These are phyloP conservation scores for Vaccinium macrocarpon DNA, from an alignment of 148 eudicot species.

Conservation along the genomic window DNA sequence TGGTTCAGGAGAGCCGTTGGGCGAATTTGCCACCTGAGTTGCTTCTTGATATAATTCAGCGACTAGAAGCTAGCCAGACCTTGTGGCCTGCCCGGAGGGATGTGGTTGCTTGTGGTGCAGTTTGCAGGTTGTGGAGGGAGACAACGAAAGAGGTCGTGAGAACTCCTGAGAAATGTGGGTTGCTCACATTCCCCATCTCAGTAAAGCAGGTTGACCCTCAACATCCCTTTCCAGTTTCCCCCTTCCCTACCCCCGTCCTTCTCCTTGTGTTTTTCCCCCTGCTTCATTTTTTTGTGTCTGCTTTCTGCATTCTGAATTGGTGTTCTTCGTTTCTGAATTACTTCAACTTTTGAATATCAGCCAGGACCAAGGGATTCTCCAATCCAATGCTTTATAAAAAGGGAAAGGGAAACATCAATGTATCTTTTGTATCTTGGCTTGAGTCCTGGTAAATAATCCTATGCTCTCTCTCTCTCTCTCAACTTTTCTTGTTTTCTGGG, in stretches of 20 bases:
- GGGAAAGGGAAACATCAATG: constrained; percentile 49
- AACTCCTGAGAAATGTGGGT: constrained; percentile 59
- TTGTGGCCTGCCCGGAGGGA: constrained; percentile 49
- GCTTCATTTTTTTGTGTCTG: not conserved
- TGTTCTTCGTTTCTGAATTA: not conserved
- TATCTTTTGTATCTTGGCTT: constrained; percentile 52
- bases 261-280: not conserved
- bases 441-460: constrained; percentile 45
- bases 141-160: constrained; percentile 34
- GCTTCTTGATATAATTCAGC: constrained; percentile 48
- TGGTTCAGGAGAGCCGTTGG: constrained; percentile 37
- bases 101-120: constrained; percentile 50
- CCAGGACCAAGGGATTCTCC: constrained; percentile 61
- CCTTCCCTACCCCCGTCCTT: not conserved
- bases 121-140: constrained; percentile 50
- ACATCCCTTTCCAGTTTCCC: not conserved
- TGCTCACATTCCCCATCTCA: constrained; percentile 56
- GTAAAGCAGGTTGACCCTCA: constrained; percentile 44
- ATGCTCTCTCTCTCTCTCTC: constrained; percentile 6
- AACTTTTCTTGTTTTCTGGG: not conserved
- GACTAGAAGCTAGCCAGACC: constrained; percentile 37
- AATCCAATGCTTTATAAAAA: constrained; percentile 54
- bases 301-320: not conserved
- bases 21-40: constrained; percentile 50
- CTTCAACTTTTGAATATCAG: constrained; percentile 21